Evolutionary conservation across 2,329 filamentous ascomycete species (phyloP).

Genomic region (Venturiaceae sp.): DNA sequence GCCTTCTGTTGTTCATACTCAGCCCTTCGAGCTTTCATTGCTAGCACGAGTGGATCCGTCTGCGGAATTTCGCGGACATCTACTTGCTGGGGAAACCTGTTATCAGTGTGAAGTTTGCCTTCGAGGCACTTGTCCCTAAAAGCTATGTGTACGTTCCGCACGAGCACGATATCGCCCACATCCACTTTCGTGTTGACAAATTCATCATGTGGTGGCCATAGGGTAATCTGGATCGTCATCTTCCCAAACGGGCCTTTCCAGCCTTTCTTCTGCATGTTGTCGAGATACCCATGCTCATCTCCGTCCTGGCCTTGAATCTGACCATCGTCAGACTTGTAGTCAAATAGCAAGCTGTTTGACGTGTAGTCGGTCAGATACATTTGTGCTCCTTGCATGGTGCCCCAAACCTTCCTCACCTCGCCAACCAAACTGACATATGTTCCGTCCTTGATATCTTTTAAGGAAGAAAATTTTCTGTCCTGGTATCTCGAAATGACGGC

Average conservation of each 20-base stretch:
- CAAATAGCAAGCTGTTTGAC: constrained; percentile 53
- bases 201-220: constrained; percentile 58
- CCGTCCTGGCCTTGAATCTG: constrained; percentile 32
- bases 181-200: constrained; percentile 48
- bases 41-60: constrained; percentile 38
- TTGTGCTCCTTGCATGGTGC: constrained; percentile 37
- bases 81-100: constrained; percentile 40
- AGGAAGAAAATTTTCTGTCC: constrained; percentile 47
- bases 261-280: constrained; percentile 23
- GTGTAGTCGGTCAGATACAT: constrained; percentile 82
- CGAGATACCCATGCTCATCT: constrained; percentile 47
- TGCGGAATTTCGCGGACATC: constrained; percentile 44
- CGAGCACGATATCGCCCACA: constrained; percentile 50
- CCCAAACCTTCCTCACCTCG: constrained; percentile 54
- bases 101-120: constrained; percentile 59
- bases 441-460: constrained; percentile 50
- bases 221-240: constrained; percentile 59
- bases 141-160: constrained; percentile 68
- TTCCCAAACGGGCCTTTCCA: constrained; percentile 72
- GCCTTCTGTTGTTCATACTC: constrained; percentile 37
- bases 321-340: constrained; percentile 31
- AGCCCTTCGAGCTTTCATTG: constrained; percentile 53
- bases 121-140: constrained; percentile 50
- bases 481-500: neutral
- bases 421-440: constrained; percentile 61